Percentiles rank a stretch among this genome's conserved stretches.
phyloP scores from a whole-genome alignment of 768 basidiomycete species.

The Russula compacta region DNA sequence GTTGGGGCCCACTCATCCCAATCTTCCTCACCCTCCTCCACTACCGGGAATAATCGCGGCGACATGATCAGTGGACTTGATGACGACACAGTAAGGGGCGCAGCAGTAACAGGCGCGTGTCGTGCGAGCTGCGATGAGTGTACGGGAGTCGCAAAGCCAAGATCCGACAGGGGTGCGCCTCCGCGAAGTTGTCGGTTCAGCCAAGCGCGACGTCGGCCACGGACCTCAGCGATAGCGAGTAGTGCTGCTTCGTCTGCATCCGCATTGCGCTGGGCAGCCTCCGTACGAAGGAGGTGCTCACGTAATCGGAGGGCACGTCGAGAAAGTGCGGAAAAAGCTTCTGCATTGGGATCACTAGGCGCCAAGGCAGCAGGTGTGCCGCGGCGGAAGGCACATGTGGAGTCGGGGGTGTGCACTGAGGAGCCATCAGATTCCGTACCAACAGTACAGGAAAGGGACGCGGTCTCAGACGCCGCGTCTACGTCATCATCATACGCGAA shows the following conservation, averaged over 20 bases:
- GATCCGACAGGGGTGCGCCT: constrained; percentile 27
- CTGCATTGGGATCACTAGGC: constrained; percentile 18
- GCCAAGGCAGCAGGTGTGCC: constrained; percentile 12
- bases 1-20: constrained; percentile 12
- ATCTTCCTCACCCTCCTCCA: constrained; percentile 27
- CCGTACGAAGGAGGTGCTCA: constrained; percentile 33
- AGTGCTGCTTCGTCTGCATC: constrained; percentile 29
- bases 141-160: constrained; percentile 44
- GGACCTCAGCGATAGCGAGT: constrained; percentile 41
- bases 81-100: background rate
- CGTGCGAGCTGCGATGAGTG: constrained; percentile 42
- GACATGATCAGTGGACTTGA: background rate
- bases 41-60: constrained; percentile 25
- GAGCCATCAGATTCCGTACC: constrained; percentile 40
- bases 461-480: constrained; percentile 19
- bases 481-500: constrained; percentile 32
- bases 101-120: constrained; percentile 20
- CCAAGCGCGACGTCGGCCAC: constrained; percentile 60
- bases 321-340: constrained; percentile 25
- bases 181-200: constrained; percentile 40
- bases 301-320: constrained; percentile 25
- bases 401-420: constrained; percentile 37
- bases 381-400: constrained; percentile 24
- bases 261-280: constrained; percentile 32
- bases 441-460: constrained; percentile 11